Percentiles rank a stretch among this genome's conserved stretches.
These are phyloP conservation scores for Cicer cuneatum DNA, from an alignment of 306 rosid species.

Conservation along the genomic window DNA sequence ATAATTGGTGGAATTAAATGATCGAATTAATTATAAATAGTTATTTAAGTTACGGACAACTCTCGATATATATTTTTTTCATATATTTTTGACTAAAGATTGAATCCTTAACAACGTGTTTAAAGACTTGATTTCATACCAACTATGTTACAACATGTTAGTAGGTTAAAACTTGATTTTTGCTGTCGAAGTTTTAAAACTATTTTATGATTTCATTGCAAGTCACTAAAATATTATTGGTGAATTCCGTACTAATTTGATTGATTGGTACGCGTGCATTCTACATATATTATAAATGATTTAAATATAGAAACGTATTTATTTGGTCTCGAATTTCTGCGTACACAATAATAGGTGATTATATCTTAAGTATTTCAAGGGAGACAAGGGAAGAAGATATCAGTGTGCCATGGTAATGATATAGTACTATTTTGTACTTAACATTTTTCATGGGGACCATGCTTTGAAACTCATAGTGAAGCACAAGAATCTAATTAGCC, in stretches of 20 bases:
- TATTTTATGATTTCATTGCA: conserved; percentile 40
- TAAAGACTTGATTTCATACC: too few species aligned
- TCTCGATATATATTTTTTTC: too few species aligned
- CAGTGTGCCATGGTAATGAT: not conserved
- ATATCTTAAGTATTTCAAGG: conserved; percentile 19
- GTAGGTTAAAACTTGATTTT: too few species aligned
- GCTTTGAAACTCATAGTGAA: conserved; percentile 27
- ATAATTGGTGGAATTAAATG: too few species aligned
- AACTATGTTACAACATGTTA: too few species aligned
- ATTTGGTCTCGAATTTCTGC: conserved; percentile 42
- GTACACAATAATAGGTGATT: conserved; percentile 33
- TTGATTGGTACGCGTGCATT: conserved; percentile 37
- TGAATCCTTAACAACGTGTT: too few species aligned
- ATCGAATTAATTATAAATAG: too few species aligned
- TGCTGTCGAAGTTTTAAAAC: conserved; percentile 10
- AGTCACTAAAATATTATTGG: conserved; percentile 45
- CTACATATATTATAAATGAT: conserved; percentile 3
- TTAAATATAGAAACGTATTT: conserved; percentile 37
- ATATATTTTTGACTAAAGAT: too few species aligned
- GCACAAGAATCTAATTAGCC: conserved; percentile 20
- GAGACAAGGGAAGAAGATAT: conserved; percentile 39
- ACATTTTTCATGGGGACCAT: conserved; percentile 41
- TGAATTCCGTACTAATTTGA: conserved; percentile 35
- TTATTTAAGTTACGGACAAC: too few species aligned
- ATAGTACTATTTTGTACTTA: not conserved